Evolutionary conservation across 768 basidiomycete genomes (phyloP).

Genomic region (Macrolepiota dolichaula): DNA sequence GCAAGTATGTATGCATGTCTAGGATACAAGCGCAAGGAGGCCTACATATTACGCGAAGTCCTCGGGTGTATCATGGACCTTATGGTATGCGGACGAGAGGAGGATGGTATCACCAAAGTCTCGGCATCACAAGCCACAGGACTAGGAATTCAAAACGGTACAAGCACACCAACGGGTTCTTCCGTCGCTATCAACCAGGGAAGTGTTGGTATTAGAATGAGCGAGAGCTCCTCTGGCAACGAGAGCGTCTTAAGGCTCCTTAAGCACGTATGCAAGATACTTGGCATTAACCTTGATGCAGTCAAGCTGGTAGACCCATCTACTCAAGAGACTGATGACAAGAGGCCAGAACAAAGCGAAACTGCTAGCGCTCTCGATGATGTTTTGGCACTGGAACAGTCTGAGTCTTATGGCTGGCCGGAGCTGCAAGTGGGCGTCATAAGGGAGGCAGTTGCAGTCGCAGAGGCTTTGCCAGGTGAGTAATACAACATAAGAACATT

Average conservation of each 20-base stretch:
- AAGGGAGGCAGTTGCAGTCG: conserved; percentile 87
- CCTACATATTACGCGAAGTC: conserved; percentile 80
- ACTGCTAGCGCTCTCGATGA: conserved; percentile 32
- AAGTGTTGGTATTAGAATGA: conserved; percentile 66
- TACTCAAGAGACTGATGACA: conserved; percentile 6
- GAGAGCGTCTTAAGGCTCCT: conserved; percentile 74
- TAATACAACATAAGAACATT: conserved; percentile 2
- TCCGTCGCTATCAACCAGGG: conserved; percentile 31
- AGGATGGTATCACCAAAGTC: conserved; percentile 50
- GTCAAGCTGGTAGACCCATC: conserved; percentile 46
- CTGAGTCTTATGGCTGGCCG: conserved; percentile 83
- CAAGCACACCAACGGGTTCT: conserved; percentile 24
- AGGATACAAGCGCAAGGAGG: conserved; percentile 87
- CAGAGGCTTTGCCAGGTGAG: conserved; percentile 87
- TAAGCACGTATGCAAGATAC: conserved; percentile 68
- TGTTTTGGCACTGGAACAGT: neutral
- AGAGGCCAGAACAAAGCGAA: conserved; percentile 21
- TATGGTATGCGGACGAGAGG: conserved; percentile 81
- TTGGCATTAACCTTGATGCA: conserved; percentile 80
- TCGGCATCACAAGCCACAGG: conserved; percentile 38
- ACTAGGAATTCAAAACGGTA: conserved; percentile 45
- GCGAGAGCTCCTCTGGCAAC: conserved; percentile 78
- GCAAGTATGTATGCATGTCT: conserved; percentile 77
- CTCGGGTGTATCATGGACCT: conserved; percentile 82
- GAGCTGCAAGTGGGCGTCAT: conserved; percentile 93